Conservation (phyloP, 2,329 filamentous ascomycete genomes). For the Exophiala viscosa region DNA sequence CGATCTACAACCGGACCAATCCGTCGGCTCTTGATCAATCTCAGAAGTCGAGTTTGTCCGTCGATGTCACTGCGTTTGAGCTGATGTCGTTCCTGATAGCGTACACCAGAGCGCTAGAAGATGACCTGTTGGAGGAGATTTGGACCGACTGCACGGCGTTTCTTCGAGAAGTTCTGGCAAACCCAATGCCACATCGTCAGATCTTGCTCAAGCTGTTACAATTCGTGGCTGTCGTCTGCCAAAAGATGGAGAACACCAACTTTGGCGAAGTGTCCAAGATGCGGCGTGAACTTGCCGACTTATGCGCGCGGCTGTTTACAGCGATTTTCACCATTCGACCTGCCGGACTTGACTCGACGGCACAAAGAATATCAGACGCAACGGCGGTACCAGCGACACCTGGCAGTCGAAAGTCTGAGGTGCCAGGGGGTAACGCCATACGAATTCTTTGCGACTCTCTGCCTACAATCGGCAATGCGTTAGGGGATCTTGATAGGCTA, state of each 20-base stretch:
- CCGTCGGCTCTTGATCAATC: conserved; percentile 71
- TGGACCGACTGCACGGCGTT: conserved; percentile 94
- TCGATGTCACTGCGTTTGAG: conserved; percentile 76
- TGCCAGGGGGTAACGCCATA: conserved; percentile 64
- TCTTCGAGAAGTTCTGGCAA: conserved; percentile 80
- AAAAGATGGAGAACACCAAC: conserved; percentile 96
- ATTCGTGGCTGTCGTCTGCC: conserved; percentile 82
- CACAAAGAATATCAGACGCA: conserved; percentile 16
- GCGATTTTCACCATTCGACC: conserved; percentile 93
- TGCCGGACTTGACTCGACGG: conserved; percentile 60
- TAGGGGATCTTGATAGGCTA: conserved; percentile 82
- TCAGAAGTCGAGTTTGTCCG: conserved; percentile 82
- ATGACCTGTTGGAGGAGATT: conserved; percentile 97
- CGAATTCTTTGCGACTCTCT: conserved; percentile 74
- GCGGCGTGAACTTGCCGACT: conserved; percentile 82
- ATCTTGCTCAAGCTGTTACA: conserved; percentile 81
- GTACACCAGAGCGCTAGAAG: conserved; percentile 84
- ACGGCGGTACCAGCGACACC: conserved; percentile 10
- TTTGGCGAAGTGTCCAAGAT: conserved; percentile 93
- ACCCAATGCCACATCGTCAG: conserved; percentile 91
- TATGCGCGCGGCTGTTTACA: conserved; percentile 80
- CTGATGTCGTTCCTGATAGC: conserved; percentile 85
- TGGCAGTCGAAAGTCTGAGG: conserved; percentile 28
- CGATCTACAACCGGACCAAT: conserved; percentile 91
- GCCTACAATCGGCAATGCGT: conserved; percentile 73